Conservation (phyloP, 371 early-diverging fungal genomes). For the Scutellospora calospora region DNA sequence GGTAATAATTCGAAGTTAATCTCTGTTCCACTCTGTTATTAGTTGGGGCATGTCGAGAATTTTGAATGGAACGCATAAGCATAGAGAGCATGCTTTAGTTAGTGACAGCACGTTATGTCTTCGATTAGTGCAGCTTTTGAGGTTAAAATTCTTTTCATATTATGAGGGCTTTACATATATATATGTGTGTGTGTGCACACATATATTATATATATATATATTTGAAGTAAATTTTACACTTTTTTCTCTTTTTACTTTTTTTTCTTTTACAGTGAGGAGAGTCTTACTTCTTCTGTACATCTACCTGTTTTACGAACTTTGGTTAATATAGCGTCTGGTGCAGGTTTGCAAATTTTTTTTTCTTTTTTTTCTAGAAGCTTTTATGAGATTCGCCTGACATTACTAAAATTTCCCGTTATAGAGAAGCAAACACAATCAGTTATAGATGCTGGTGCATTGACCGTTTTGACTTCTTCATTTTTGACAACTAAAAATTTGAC, state of each 20-base stretch:
- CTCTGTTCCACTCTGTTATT: too few species aligned
- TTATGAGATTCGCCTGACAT: not conserved
- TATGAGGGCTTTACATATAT: too few species aligned
- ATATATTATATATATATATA: too few species aligned
- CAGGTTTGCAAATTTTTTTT: conserved; percentile 2
- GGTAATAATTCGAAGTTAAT: too few species aligned
- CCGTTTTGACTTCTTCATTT: conserved; percentile 21
- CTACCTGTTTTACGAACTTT: conserved; percentile 25
- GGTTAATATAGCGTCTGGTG: conserved; percentile 29
- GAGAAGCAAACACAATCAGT: conserved; percentile 36
- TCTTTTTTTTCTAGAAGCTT: not conserved
- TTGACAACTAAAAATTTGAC: conserved; percentile 26
- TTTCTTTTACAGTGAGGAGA: conserved; percentile 2
- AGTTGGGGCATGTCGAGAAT: conserved; percentile 38
- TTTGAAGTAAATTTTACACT: not conserved
- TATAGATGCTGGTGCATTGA: conserved; percentile 33
- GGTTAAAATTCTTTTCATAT: not conserved
- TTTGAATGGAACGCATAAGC: conserved; percentile 32
- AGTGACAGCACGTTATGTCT: conserved; percentile 27
- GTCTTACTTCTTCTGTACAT: conserved; percentile 17
- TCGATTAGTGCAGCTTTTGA: conserved; percentile 23
- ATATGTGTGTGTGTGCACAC: too few species aligned
- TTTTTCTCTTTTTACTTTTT: too few species aligned
- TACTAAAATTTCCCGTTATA: not conserved
- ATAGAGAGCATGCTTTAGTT: conserved; percentile 37